phyloP scores from a whole-genome alignment of 2,329 filamentous ascomycete species.

The Clarireedia hainanense region DNA sequence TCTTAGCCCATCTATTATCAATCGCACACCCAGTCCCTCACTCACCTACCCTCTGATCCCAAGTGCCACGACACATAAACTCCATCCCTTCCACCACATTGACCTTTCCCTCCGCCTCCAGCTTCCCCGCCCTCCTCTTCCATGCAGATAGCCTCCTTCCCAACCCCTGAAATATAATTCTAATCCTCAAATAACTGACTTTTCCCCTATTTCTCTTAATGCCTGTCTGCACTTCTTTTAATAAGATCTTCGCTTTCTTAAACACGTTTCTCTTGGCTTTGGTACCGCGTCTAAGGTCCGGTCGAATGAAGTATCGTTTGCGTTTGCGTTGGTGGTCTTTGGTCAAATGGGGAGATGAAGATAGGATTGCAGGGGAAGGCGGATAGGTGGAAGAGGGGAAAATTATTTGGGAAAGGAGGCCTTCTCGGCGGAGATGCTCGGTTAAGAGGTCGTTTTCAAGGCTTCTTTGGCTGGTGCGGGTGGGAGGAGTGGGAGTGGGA shows the following conservation, averaged over 20 bases:
- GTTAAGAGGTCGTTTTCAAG: not conserved
- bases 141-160: not conserved
- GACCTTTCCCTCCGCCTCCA: too few species aligned
- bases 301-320: not conserved
- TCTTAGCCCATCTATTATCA: too few species aligned
- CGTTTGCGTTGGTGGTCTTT: not conserved
- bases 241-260: not conserved
- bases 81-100: too few species aligned
- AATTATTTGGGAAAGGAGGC: not conserved
- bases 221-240: not conserved
- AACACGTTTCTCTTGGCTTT: not conserved
- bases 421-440: not conserved
- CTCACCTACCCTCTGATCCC: too few species aligned
- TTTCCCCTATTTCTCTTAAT: not conserved
- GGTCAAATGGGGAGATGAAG: not conserved
- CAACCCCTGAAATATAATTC: not conserved
- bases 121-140: not conserved
- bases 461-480: not conserved
- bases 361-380: not conserved
- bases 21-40: too few species aligned
- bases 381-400: not conserved
- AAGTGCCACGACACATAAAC: too few species aligned
- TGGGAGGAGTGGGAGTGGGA: not conserved
- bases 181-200: not conserved
- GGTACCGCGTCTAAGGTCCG: not conserved